Conservation (phyloP, 768 basidiomycete species). For the Suillus luteus region DNA sequence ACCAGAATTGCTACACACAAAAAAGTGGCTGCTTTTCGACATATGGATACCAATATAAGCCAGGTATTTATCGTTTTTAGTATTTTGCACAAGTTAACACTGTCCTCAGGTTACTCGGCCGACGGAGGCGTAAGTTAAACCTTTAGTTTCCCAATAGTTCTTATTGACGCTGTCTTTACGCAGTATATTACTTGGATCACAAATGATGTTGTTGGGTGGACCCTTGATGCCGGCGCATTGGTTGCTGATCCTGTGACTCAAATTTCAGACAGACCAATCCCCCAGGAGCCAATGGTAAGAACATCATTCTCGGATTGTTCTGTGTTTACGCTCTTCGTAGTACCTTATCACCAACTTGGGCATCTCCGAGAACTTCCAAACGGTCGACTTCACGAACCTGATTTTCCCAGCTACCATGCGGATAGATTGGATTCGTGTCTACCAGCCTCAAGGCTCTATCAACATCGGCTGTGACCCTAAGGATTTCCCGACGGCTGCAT, state of each 20-base stretch:
- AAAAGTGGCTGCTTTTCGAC: slow-evolving; percentile 54
- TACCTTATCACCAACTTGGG: slow-evolving; percentile 87
- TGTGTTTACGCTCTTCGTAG: slow-evolving; percentile 37
- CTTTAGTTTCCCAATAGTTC: not conserved
- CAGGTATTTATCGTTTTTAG: slow-evolving; percentile 44
- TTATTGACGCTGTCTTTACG: not conserved
- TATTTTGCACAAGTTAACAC: slow-evolving; percentile 1
- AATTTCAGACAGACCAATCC: slow-evolving; percentile 68
- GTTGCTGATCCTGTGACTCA: slow-evolving; percentile 54
- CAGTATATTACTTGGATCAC: slow-evolving; percentile 84
- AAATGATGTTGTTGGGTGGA: slow-evolving; percentile 66
- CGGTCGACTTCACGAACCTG: slow-evolving; percentile 70
- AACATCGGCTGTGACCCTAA: slow-evolving; percentile 87
- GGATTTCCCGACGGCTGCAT: slow-evolving; percentile 76
- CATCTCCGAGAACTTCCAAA: slow-evolving; percentile 79
- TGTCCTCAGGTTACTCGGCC: slow-evolving; percentile 25
- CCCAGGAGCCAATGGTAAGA: slow-evolving; percentile 83
- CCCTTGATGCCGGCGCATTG: slow-evolving; percentile 62
- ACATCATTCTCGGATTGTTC: not conserved
- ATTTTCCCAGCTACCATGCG: slow-evolving; percentile 74
- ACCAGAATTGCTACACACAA: slow-evolving; percentile 68
- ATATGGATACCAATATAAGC: slow-evolving; percentile 83
- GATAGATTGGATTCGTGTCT: slow-evolving; percentile 89
- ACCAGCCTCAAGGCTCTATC: slow-evolving; percentile 67
- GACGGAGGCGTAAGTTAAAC: slow-evolving; percentile 49